Percentiles rank a stretch among this genome's conserved stretches.
Conservation (phyloP, 2,329 filamentous ascomycete species). For the Fusarium oxysporum region DNA sequence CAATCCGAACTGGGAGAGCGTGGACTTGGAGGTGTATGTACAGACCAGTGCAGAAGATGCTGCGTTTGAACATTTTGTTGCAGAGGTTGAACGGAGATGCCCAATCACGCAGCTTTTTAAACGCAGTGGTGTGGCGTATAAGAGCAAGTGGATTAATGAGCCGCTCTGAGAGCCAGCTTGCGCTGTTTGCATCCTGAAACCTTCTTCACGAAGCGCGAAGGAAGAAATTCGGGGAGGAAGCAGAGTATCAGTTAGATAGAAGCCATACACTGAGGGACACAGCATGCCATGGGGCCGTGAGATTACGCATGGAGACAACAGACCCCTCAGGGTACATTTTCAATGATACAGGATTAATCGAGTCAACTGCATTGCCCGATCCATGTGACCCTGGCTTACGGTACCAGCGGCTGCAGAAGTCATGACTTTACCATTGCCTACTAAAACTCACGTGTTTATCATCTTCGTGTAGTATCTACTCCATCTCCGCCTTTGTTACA, state of each 20-base stretch:
- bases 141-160: background rate
- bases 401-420: no score
- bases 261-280: background rate
- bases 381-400: no score
- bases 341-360: no score
- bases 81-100: background rate
- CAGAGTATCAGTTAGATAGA: background rate
- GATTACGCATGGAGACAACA: rapidly evolving
- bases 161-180: background rate
- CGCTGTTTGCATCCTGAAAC: rapidly evolving
- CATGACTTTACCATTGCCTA: no score
- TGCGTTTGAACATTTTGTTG: background rate
- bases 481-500: no score
- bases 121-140: background rate
- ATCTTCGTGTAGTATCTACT: no score
- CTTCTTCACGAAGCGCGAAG: rapidly evolving
- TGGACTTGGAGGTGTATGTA: rapidly evolving
- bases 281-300: rapidly evolving
- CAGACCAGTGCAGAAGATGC: background rate
- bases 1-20: background rate
- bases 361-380: no score
- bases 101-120: background rate
- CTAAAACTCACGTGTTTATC: no score
- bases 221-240: background rate
- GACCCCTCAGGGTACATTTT: background rate